phyloP scores from a whole-genome alignment of 768 basidiomycete species.

The Ephemerocybe angulata region DNA sequence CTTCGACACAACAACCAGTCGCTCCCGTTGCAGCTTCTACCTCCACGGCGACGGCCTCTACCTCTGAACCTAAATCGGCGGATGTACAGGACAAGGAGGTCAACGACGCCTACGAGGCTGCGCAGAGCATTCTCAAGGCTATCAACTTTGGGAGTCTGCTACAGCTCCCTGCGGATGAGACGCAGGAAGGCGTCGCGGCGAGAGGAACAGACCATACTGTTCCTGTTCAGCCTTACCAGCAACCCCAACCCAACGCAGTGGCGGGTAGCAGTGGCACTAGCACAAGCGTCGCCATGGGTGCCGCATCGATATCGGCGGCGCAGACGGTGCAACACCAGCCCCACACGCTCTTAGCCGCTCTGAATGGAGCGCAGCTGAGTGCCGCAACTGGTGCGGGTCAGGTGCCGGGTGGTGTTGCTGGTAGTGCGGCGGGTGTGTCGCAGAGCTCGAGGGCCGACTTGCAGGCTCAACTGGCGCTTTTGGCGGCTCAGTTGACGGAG shows the following conservation, averaged over 20 bases:
- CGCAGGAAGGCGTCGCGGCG: conserved; percentile 12
- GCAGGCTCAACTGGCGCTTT: conserved; percentile 68
- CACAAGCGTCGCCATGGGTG: too few relatives aligned
- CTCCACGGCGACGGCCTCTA: conserved; percentile 11
- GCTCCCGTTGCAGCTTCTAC: conserved; percentile 10
- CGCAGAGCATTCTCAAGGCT: conserved; percentile 71
- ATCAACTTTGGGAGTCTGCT: conserved; percentile 66
- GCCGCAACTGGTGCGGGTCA: background rate
- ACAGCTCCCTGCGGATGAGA: conserved; percentile 37
- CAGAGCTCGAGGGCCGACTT: conserved; percentile 55
- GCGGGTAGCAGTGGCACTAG: too few relatives aligned
- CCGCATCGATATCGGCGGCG: too few relatives aligned
- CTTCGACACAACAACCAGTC: conserved; percentile 13
- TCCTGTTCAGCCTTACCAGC: background rate
- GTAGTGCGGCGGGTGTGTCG: background rate
- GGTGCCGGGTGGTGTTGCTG: conserved; percentile 6
- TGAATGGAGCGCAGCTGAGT: conserved; percentile 6
- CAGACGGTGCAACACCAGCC: too few relatives aligned
- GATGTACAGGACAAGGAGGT: conserved; percentile 29
- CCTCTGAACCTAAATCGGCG: conserved; percentile 28
- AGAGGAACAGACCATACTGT: background rate
- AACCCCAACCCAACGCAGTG: background rate
- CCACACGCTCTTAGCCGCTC: conserved; percentile 9
- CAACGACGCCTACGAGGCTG: conserved; percentile 69
- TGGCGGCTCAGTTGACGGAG: conserved; percentile 71